Base-by-base conservation (phyloP, 73 alveolate genomes). In the Tetrahymena thermophila region DNA sequence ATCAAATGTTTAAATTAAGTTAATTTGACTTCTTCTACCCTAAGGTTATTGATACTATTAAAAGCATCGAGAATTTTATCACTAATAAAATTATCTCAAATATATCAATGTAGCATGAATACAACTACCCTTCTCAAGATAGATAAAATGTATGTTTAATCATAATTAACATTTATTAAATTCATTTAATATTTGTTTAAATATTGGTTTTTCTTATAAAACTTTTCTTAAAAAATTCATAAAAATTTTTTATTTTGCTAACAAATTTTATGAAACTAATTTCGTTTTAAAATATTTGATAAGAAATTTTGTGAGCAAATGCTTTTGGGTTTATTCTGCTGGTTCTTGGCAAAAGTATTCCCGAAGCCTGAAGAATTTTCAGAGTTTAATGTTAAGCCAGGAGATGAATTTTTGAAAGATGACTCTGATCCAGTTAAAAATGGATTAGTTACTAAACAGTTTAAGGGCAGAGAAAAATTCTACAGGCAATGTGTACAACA, bases 321-420 rank as follows among this genome's bases (percentile, higher is more conserved):
- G 38, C 94, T 89, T 23, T 42, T 95, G 3, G 97, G 97, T 0
- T 89, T 95, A 56, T 57, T 95, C 19, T 95, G 97, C 56, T 95
- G 97, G 97, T 50, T 95, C 21, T 34, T 95, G n/a, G 35, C 93
- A 35, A 83, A 95, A 25, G 94, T 89, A 35, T 95, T 95, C 21
- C 97, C 97, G 7, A 95, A 55, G 7, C 17, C 40, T 4, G 95
- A 95, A 85, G 97, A 95, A 57, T 95, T 95, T 95, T 94, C 89
- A 83, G 37, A 42, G 17, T 50, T 85, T 31, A 23, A 85, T 37
- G 71, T 95, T 5, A 85, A 85, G 71, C 95, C 97, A 15, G 97
- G 93, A 43, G 97, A 95, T 17, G 95, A 93, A 6, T 31, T 71
- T 71, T 21, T 71, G 3, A 23, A 13, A 0, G 89, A 71, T 28